A percentile compares a stretch with the other conserved stretches of the same genome.
These are phyloP conservation scores for Hanseniaspora pseudoguilliermondii DNA, from an alignment of 805 yeast species.

Conservation along the genomic window DNA sequence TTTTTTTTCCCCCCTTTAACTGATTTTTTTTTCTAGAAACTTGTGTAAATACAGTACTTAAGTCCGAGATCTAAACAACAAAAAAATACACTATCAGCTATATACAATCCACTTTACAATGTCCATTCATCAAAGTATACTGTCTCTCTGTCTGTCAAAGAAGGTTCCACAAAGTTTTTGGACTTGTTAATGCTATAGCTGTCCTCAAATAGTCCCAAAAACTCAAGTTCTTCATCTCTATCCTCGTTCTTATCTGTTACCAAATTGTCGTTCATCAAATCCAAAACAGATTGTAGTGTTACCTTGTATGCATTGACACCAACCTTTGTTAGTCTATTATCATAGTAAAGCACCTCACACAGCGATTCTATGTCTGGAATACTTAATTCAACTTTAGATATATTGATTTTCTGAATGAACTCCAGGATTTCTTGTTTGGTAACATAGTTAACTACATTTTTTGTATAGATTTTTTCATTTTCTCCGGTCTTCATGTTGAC, in stretches of 20 bases:
- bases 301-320: conserved; percentile 58
- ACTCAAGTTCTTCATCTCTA: neutral
- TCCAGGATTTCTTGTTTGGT: conserved; percentile 60
- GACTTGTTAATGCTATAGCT: conserved; percentile 33
- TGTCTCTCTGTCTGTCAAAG: conserved; percentile 31
- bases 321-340: conserved; percentile 65
- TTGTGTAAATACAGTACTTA: too few species aligned
- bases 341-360: conserved; percentile 78
- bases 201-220: conserved; percentile 12
- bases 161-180: conserved; percentile 30
- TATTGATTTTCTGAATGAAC: conserved; percentile 57
- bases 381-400: conserved; percentile 70
- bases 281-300: conserved; percentile 70
- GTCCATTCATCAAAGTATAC: conserved; percentile 41
- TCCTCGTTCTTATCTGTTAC: conserved; percentile 11
- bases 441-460: conserved; percentile 52
- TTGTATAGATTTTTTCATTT: conserved; percentile 31
- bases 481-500: conserved; percentile 15
- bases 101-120: conserved; percentile 15
- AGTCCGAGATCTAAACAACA: too few species aligned
- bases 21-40: too few species aligned
- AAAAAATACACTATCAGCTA: too few species aligned
- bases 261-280: conserved; percentile 32
- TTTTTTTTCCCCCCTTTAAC: neutral
- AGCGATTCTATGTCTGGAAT: conserved; percentile 62